These are phyloP conservation scores for Fusarium drepaniforme DNA, from an alignment of 2,329 filamentous ascomycete species.

Conservation along the genomic window DNA sequence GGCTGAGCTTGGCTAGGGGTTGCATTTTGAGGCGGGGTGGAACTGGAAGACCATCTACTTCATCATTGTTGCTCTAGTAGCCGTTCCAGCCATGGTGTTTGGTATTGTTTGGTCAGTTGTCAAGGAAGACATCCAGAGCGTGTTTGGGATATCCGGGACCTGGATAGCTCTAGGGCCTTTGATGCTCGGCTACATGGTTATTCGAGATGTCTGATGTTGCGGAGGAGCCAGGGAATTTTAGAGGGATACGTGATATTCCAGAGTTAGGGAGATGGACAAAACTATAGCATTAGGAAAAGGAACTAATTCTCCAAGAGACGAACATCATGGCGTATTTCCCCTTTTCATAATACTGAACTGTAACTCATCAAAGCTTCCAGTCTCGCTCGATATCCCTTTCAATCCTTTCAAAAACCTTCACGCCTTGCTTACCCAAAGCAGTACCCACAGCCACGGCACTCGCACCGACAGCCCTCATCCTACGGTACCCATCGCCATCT, in stretches of 20 bases:
- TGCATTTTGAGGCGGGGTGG: not conserved
- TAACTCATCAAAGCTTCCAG: not conserved
- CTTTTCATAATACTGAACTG: not conserved
- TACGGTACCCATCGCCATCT: slow-evolving; percentile 69
- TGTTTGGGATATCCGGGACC: not conserved
- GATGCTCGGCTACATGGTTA: not conserved
- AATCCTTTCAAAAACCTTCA: slow-evolving; percentile 73
- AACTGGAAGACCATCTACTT: not conserved
- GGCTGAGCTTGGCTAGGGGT: not conserved
- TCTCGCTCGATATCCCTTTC: slow-evolving; percentile 31
- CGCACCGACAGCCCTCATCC: slow-evolving; percentile 78
- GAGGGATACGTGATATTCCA: not conserved
- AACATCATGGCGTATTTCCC: not conserved
- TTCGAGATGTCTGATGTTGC: not conserved
- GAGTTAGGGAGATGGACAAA: too few relatives aligned
- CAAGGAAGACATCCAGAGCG: not conserved
- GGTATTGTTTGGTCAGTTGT: not conserved
- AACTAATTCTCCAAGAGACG: not conserved
- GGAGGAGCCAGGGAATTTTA: not conserved
- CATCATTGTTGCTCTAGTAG: not conserved
- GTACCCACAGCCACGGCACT: slow-evolving; percentile 77
- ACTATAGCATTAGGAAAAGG: not conserved
- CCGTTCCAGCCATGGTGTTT: not conserved
- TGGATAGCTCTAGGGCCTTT: not conserved
- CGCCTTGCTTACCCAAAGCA: slow-evolving; percentile 73